A percentile compares a stretch with the other conserved stretches of the same genome.
phyloP scores from a whole-genome alignment of 129 eudicot species.

The Calendula officinalis region DNA sequence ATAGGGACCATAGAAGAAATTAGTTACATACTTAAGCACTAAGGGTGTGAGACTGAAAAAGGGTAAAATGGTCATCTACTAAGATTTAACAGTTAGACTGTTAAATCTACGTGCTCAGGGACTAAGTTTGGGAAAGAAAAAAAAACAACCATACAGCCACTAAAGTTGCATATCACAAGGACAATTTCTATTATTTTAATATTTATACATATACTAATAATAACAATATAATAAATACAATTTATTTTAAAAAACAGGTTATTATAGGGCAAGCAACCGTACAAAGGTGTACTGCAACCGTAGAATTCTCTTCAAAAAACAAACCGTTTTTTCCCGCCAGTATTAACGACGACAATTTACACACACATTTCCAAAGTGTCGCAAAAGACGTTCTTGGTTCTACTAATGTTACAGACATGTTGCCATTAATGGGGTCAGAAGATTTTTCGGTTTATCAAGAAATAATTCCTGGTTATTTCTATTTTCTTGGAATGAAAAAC shows the following conservation, averaged over 20 bases:
- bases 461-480: conserved; percentile 76
- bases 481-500: conserved; percentile 69
- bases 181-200: neutral
- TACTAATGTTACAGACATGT: conserved; percentile 53
- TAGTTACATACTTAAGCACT: too few species aligned
- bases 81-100: too few species aligned
- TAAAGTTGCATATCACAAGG: neutral
- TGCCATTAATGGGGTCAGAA: conserved; percentile 85
- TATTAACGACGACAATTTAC: conserved; percentile 59
- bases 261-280: conserved; percentile 82
- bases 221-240: conserved; percentile 11
- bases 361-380: conserved; percentile 49
- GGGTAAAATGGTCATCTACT: too few species aligned
- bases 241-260: conserved; percentile 49
- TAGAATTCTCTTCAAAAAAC: conserved; percentile 55
- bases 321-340: conserved; percentile 66
- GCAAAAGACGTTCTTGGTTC: conserved; percentile 64
- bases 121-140: too few species aligned
- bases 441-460: conserved; percentile 90
- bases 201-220: neutral
- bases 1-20: too few species aligned
- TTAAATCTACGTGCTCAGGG: too few species aligned
- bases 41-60: too few species aligned
- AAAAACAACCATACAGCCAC: too few species aligned
- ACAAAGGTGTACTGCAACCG: conserved; percentile 88